Evolutionary conservation across 2,329 filamentous ascomycete genomes (phyloP), one percentile per base, ranked within the genome.

Genomic region (Trichophyton equinum): DNA sequence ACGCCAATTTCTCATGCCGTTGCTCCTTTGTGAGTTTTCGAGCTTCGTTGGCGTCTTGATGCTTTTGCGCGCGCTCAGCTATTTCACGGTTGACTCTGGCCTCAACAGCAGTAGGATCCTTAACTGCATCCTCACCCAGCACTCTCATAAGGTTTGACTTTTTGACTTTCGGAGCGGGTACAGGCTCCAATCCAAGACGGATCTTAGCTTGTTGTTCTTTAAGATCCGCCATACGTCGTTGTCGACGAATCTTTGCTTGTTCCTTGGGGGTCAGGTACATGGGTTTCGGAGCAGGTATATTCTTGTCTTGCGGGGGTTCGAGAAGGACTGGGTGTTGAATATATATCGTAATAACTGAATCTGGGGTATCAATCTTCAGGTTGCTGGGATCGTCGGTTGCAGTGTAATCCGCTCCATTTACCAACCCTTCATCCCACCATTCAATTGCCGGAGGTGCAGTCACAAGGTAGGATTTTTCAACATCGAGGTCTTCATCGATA

Each of bases 131-230:
- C 71, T 96, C 90, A 64, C 94, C 94, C 61, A 96, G 81, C 33
- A 99, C 94, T 62, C 91, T 87, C 94, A 99, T 99, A 71, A 99
- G 82, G 73, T 99, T 99, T 62, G 87, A 89, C 74, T 95, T 95
- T 77, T 96, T 97, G 67, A 99, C 90, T 75, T 97, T 99, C 9
- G 94, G 92, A 27, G 91, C 88, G 30, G 91, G 91, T 20, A 92
- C 89, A 2, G 91, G 90, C 63, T 92, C 87, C 13, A 99, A 81
- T 20, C 94, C 94, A 9, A 99, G 79, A 62, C 92, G 83, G 64
- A 97, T 94, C 77, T 99, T 97, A 42, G 92, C 91, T 75, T 99
- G 94, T 70, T 91, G 86, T 74, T 99, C 95, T 73, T 97, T 97
- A 65, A 95, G 79, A 64, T 96, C 90, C 46, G 89, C 91, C 83